These are phyloP conservation scores for Passalora sequoiae DNA, from an alignment of 2,329 filamentous ascomycete species.

Conservation along the genomic window DNA sequence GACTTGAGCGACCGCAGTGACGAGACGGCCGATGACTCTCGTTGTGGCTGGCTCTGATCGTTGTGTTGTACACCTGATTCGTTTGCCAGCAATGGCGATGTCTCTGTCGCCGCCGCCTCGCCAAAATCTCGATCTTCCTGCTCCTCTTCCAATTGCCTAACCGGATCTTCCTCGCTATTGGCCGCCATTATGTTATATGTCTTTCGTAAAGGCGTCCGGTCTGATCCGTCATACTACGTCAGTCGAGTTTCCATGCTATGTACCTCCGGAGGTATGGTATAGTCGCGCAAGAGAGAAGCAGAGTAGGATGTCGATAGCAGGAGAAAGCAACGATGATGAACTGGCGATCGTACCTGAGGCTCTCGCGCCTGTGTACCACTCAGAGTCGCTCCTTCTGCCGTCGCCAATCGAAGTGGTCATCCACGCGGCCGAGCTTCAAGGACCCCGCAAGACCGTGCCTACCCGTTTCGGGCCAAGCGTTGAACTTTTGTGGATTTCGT, in stretches of 20 bases:
- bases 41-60: slow-evolving; percentile 24
- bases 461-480: background rate
- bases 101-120: slow-evolving; percentile 11
- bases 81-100: slow-evolving; percentile 13
- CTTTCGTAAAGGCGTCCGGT: slow-evolving; percentile 5
- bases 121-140: slow-evolving; percentile 7
- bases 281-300: no score
- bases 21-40: slow-evolving; percentile 19
- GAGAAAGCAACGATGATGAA: no score
- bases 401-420: no score
- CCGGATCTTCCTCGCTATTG: slow-evolving; percentile 5
- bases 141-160: slow-evolving; percentile 10
- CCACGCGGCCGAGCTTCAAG: no score
- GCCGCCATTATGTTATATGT: slow-evolving; percentile 9
- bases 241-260: background rate
- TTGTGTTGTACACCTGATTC: slow-evolving; percentile 9
- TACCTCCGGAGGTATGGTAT: no score
- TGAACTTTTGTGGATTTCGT: background rate
- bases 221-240: slow-evolving; percentile 10
- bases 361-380: no score
- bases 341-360: no score
- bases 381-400: no score
- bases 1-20: slow-evolving; percentile 15
- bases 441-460: no score
- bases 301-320: no score